Evolutionary conservation across 2,329 filamentous ascomycete genomes (phyloP), one percentile per base, ranked within the genome.

Genomic region (Penicillium oxalicum): DNA sequence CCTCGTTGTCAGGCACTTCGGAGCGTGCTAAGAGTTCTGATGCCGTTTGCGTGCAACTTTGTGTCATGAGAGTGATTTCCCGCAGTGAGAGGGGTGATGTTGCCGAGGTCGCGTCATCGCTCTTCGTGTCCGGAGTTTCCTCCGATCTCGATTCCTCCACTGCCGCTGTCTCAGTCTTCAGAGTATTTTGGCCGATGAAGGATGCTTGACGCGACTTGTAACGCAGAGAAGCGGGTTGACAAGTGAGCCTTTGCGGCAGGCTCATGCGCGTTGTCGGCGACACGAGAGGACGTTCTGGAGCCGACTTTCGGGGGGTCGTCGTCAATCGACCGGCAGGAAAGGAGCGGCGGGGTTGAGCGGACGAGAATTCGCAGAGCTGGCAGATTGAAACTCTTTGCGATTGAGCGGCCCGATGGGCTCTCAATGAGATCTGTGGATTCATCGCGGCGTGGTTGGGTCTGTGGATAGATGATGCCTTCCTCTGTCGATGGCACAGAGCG

Each of bases 281-380:
- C 33, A 50, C 52, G 36, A 52, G 28, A 46, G 53, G 47, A 40
- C 47, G 44, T 36, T 34, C 24, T 45, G 26, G 24, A 37, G 9
- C 40, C 53, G 49, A 41, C 44, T 49, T 43, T 42, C 29, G 44
- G 35, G 46, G 46, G 35, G 43, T 34, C 5, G 39, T 28, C 34
- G 49, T 33, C 18, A 49, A 12, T 45, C 55, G 61, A 9, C 56
- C 48, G 41, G 62, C 40, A 36, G 59, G 57, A 13, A 59, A 45
- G 35, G 50, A 53, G 41, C 50, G 59, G 41, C 49, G 49, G 33
- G 56, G 38, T 6, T 59, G 47, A 4, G 57, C 57, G 13, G 57
- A 59, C 8, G 67, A 67, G 35, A 62, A 59, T 50, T 67, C 65
- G 48, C 70, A 72, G 35, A 70, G 61, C 55, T 72, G 69, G 37